phyloP scores from a whole-genome alignment of 2,329 filamentous ascomycete species.

The Myriosclerotinia curreyana region DNA sequence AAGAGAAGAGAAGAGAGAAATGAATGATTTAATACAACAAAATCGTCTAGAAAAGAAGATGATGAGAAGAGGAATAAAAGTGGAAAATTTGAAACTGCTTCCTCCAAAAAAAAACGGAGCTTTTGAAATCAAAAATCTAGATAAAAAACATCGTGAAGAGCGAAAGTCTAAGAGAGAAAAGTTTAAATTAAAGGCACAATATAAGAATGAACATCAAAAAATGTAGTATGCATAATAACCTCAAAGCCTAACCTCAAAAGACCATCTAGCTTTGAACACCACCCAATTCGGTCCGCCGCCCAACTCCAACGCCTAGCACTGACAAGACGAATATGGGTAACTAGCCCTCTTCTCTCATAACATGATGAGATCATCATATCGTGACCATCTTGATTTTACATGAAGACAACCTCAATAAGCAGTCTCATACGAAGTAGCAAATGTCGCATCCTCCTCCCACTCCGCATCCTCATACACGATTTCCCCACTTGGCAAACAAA shows the following conservation, averaged over 20 bases:
- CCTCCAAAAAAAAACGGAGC: neutral
- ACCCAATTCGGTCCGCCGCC: neutral
- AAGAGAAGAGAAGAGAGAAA: too few species aligned
- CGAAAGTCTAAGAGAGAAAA: too few species aligned
- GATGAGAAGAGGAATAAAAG: neutral
- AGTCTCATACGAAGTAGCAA: neutral
- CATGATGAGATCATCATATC: neutral
- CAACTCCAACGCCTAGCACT: neutral
- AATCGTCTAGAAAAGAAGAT: neutral
- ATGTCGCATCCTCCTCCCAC: neutral
- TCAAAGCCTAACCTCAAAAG: neutral
- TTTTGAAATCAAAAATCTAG: neutral
- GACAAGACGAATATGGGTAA: too few species aligned
- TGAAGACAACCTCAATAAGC: neutral
- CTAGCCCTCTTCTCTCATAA: neutral
- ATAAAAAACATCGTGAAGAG: too few species aligned
- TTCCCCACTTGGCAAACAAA: slow-evolving; percentile 6
- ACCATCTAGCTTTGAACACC: neutral
- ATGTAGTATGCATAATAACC: neutral
- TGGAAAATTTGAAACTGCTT: neutral
- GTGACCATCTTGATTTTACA: neutral
- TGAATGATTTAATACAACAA: too few species aligned
- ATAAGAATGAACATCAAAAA: too few species aligned
- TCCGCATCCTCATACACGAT: neutral
- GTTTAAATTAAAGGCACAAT: neutral